phyloP scores from a whole-genome alignment of 768 basidiomycete genomes.

The Psilocybe azurescens region DNA sequence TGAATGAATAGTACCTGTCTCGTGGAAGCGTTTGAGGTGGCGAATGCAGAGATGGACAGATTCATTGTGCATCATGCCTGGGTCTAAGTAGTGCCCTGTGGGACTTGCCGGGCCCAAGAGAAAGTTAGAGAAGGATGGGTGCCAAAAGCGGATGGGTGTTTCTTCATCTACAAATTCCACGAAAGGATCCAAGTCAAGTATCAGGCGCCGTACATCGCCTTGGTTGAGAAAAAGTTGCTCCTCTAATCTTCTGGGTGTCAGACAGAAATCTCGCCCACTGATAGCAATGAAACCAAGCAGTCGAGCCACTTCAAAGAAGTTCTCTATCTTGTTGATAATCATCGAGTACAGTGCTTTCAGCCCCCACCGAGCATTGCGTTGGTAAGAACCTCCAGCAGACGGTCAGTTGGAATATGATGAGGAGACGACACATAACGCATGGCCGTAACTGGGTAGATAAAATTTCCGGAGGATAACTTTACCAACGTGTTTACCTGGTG shows the following conservation, averaged over 20 bases:
- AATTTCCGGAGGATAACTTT: not conserved
- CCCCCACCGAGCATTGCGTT: too few relatives aligned
- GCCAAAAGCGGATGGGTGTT: not conserved
- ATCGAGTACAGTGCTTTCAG: not conserved
- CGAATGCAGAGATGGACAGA: not conserved
- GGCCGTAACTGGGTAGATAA: not conserved
- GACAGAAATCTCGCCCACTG: not conserved
- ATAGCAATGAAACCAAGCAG: not conserved
- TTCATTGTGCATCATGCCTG: not conserved
- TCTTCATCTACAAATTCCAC: not conserved
- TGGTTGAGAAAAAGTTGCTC: not conserved
- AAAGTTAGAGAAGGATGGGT: not conserved
- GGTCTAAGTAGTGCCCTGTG: not conserved
- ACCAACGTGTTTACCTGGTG: not conserved
- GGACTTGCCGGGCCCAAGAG: not conserved
- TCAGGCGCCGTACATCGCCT: not conserved
- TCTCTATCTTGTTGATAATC: not conserved
- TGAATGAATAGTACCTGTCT: not conserved
- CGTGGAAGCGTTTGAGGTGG: not conserved
- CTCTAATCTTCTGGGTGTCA: not conserved
- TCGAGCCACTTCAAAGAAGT: not conserved
- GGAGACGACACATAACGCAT: not conserved
- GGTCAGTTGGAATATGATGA: not conserved
- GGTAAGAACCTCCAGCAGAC: not conserved
- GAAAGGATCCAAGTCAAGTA: not conserved